phyloP scores from a whole-genome alignment of 2,329 filamentous ascomycete species.

The Phoma herbarum region DNA sequence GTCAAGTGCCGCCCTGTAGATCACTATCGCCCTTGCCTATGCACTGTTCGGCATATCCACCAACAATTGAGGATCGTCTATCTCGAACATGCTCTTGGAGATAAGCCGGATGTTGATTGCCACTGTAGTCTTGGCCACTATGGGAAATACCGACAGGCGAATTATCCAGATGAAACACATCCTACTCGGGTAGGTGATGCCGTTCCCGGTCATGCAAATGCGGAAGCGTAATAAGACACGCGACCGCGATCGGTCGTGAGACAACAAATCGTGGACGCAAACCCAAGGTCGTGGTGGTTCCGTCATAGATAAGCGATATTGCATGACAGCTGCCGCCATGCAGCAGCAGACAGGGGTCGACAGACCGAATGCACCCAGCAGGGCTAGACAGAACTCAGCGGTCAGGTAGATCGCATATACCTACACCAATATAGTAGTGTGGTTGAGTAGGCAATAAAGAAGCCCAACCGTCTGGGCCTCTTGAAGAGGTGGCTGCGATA shows the following conservation, averaged over 20 bases:
- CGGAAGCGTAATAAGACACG: conserved; percentile 9
- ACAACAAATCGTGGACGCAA: conserved; percentile 7
- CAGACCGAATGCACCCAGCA: conserved; percentile 3
- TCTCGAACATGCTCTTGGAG: background rate
- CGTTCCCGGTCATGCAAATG: background rate
- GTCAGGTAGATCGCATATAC: background rate
- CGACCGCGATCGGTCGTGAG: conserved; percentile 5
- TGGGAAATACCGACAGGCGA: background rate
- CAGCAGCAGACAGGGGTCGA: conserved; percentile 6
- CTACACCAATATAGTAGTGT: background rate
- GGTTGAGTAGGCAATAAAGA: background rate
- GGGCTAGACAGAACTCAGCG: background rate
- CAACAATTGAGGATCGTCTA: background rate
- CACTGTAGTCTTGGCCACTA: conserved; percentile 4
- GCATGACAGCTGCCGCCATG: conserved; percentile 14
- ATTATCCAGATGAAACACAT: background rate
- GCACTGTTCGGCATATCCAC: background rate
- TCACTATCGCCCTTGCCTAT: background rate
- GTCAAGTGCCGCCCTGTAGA: background rate
- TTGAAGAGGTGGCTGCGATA: background rate
- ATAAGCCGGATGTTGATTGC: conserved; percentile 1
- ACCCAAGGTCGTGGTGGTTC: conserved; percentile 2
- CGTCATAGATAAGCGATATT: conserved; percentile 21
- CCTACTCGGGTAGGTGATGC: background rate
- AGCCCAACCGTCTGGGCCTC: background rate